phyloP scores from a whole-genome alignment of 495 filamentous ascomycete genomes.

The Saxophila tyrrhenica region DNA sequence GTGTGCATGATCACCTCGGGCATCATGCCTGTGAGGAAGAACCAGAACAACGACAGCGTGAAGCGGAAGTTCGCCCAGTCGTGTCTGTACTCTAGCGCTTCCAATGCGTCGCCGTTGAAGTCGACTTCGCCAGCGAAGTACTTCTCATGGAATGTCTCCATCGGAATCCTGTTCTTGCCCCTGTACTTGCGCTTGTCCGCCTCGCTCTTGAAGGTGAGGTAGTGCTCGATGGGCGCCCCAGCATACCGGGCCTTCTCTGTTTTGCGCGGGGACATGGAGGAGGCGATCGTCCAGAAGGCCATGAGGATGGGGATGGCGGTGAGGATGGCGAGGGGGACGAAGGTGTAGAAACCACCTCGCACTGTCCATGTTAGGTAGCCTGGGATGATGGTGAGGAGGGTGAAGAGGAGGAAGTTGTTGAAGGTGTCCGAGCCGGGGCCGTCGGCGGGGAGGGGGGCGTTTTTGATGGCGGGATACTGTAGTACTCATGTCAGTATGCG shows the following conservation, averaged over 20 bases:
- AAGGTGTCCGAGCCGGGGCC: slow-evolving; percentile 57
- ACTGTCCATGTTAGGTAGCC: slow-evolving; percentile 55
- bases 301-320: slow-evolving; percentile 56
- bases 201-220: slow-evolving; percentile 71
- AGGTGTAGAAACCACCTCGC: slow-evolving; percentile 60
- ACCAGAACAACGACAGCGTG: slow-evolving; percentile 57
- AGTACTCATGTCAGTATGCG: not conserved
- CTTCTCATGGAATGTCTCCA: slow-evolving; percentile 82
- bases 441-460: slow-evolving; percentile 72
- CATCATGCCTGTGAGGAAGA: slow-evolving; percentile 59
- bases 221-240: slow-evolving; percentile 71
- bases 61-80: slow-evolving; percentile 82
- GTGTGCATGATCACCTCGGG: slow-evolving; percentile 72
- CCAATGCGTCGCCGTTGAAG: slow-evolving; percentile 73
- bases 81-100: slow-evolving; percentile 71
- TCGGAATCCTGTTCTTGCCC: slow-evolving; percentile 69
- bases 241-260: slow-evolving; percentile 68
- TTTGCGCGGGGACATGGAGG: slow-evolving; percentile 56
- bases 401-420: slow-evolving; percentile 51
- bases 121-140: slow-evolving; percentile 79
- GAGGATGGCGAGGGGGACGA: slow-evolving; percentile 57
- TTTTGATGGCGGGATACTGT: slow-evolving; percentile 67
- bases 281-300: slow-evolving; percentile 58
- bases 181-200: slow-evolving; percentile 60
- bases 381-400: slow-evolving; percentile 49